phyloP scores from a whole-genome alignment of 495 filamentous ascomycete genomes.

The Podospora pseudocomata region DNA sequence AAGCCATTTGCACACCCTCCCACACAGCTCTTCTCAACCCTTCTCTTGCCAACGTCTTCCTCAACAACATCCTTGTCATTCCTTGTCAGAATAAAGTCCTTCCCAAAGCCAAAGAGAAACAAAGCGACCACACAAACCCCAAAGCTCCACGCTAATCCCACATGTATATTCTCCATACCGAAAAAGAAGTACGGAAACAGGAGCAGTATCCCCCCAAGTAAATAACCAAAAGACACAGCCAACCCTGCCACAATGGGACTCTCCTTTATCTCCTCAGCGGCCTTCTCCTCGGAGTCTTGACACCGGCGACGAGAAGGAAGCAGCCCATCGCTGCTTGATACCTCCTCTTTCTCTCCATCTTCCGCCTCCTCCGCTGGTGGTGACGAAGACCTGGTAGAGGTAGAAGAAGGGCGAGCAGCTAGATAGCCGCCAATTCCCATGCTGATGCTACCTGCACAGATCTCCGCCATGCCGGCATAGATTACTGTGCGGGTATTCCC shows the following conservation, averaged over 20 bases:
- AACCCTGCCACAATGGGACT: constrained; percentile 39
- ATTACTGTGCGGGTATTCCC: constrained; percentile 63
- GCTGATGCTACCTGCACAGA: constrained; percentile 63
- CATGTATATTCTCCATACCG: constrained; percentile 39
- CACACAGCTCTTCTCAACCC: constrained; percentile 22
- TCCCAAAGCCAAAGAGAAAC: constrained; percentile 69
- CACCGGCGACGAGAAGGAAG: not conserved
- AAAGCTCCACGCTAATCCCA: constrained; percentile 66
- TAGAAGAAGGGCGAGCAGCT: constrained; percentile 45
- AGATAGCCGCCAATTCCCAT: constrained; percentile 71
- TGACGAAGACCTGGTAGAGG: not conserved
- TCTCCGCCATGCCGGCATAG: constrained; percentile 64
- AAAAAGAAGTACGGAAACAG: constrained; percentile 77
- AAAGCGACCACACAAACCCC: constrained; percentile 64
- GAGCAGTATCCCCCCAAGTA: constrained; percentile 69
- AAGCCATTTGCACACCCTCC: constrained; percentile 61
- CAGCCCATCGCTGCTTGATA: not conserved
- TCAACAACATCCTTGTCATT: not conserved
- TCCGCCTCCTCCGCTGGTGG: not conserved
- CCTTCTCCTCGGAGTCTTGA: constrained; percentile 2
- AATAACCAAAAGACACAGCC: constrained; percentile 65
- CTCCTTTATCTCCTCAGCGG: constrained; percentile 14
- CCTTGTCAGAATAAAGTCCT: constrained; percentile 43
- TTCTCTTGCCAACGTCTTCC: constrained; percentile 28
- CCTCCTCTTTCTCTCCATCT: not conserved